A percentile compares a stretch with the other conserved stretches of the same genome.
phyloP scores from a whole-genome alignment of 306 rosid genomes.

The Sechiopsis laciniata region DNA sequence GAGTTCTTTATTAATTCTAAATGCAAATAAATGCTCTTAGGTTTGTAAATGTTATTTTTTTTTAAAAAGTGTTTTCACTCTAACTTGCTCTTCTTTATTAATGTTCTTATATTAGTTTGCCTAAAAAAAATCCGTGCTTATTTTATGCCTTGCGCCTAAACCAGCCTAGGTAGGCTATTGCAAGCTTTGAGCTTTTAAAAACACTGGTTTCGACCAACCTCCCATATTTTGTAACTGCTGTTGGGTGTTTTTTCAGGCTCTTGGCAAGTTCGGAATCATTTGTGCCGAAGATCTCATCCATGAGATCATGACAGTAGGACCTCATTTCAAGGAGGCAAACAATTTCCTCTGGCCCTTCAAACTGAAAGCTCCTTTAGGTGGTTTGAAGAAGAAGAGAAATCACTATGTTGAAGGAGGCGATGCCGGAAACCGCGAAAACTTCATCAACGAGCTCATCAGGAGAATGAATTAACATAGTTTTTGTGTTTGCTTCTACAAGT shows the following conservation, averaged over 20 bases:
- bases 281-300: slow-evolving; percentile 75
- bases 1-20: too few species aligned
- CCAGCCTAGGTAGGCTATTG: too few species aligned
- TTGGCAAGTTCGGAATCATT: slow-evolving; percentile 67
- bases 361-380: slow-evolving; percentile 73
- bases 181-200: too few species aligned
- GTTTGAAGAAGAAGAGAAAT: slow-evolving; percentile 68
- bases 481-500: too few species aligned
- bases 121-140: too few species aligned
- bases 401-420: slow-evolving; percentile 84
- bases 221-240: neutral
- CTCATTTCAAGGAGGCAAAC: slow-evolving; percentile 75
- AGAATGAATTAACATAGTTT: slow-evolving; percentile 54
- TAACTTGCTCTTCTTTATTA: too few species aligned
- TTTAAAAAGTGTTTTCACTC: too few species aligned
- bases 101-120: too few species aligned
- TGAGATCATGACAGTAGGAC: slow-evolving; percentile 56
- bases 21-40: too few species aligned
- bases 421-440: slow-evolving; percentile 62
- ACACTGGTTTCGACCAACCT: neutral
- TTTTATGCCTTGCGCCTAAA: too few species aligned
- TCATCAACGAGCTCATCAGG: slow-evolving; percentile 66
- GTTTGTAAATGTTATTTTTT: too few species aligned
- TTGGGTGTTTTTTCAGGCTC: slow-evolving; percentile 32
- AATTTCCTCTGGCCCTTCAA: slow-evolving; percentile 81